phyloP scores from a whole-genome alignment of 495 filamentous ascomycete genomes.

The Podospora pseudocomata region DNA sequence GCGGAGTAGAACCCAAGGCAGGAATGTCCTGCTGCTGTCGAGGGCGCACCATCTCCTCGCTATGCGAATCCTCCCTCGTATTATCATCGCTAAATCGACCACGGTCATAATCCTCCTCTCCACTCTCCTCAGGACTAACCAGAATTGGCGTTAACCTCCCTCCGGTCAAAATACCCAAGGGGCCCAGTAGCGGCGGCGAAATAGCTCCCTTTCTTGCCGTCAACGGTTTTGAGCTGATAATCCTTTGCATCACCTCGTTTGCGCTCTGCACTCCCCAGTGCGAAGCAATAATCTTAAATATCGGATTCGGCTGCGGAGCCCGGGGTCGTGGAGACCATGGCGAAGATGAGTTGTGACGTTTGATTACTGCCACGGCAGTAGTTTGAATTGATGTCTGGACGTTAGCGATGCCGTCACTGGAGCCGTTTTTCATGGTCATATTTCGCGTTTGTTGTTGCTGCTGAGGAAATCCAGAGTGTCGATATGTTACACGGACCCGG shows the following conservation, averaged over 20 bases:
- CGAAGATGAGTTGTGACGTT: constrained; percentile 36
- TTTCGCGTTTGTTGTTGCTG: constrained; percentile 1
- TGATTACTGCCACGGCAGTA: constrained; percentile 39
- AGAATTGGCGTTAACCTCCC: not conserved
- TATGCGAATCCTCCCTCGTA: too few species aligned
- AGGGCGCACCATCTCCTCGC: not conserved
- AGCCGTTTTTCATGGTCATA: not conserved
- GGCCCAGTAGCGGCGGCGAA: not conserved
- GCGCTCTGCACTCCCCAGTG: constrained; percentile 43
- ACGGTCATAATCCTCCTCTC: not conserved
- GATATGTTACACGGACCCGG: constrained; percentile 45
- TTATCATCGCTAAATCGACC: not conserved
- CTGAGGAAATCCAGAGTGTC: constrained; percentile 47
- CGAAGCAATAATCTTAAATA: constrained; percentile 42
- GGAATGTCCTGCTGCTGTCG: constrained; percentile 6
- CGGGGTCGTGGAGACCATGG: constrained; percentile 39
- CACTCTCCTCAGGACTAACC: not conserved
- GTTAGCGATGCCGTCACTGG: constrained; percentile 19
- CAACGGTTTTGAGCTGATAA: constrained; percentile 22
- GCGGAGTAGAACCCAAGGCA: not conserved
- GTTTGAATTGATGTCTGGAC: constrained; percentile 44
- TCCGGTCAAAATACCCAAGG: not conserved
- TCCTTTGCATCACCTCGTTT: constrained; percentile 36
- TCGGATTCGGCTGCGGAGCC: constrained; percentile 29
- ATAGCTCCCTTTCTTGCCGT: not conserved